Base-by-base conservation (phyloP, 257 asterid genomes). In the Voacanga thouarsii region DNA sequence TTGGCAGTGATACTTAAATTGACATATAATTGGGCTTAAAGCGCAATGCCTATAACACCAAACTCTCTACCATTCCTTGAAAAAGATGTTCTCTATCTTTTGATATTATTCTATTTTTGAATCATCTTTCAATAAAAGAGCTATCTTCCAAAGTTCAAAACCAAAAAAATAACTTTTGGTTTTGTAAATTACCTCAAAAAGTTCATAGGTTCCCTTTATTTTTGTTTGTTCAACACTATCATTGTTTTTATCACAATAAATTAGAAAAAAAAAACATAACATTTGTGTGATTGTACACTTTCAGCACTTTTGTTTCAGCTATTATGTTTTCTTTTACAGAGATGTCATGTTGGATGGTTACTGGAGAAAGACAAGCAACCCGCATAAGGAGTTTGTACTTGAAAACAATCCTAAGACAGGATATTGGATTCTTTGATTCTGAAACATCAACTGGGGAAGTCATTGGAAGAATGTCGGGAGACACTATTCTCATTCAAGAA, bases 401-500 rank as follows among this genome's bases (percentile, higher is more conserved):
- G 69, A 87, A 83, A 77, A 81, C 93, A 53, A n/a, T 90, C 55
- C 45, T 90, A 21, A 83, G 90, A 56, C 90, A 90, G 80, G 92
- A 90, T 47, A 83, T 88, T 10, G 84, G 77, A 16, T 90, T 85
- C 78, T 88, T 90, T 56, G 95, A 90, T 80, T 84, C 88, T 49
- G 75, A 88, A 78, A 65, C 90, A 37, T 61, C 88, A 26, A 85
- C 93, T 0, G 95, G 90, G 49, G 91, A 90, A 71, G 81, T 87
- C 55, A 81, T 88, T 1, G 87, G 83, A 74, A 87, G 81, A 70
- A 84, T 90, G 85, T 87, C 91, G 11, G 95, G 88, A 1, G 89
- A 90, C 44, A 79, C 83, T 53, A 75, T 85, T 66, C 87, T 90
- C 47, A 90, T 93, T 59, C 98, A 93, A 86, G 96, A 93, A 30